Evolutionary conservation across 805 yeast species (phyloP).

Genomic region (Monosporozyma unispora): DNA sequence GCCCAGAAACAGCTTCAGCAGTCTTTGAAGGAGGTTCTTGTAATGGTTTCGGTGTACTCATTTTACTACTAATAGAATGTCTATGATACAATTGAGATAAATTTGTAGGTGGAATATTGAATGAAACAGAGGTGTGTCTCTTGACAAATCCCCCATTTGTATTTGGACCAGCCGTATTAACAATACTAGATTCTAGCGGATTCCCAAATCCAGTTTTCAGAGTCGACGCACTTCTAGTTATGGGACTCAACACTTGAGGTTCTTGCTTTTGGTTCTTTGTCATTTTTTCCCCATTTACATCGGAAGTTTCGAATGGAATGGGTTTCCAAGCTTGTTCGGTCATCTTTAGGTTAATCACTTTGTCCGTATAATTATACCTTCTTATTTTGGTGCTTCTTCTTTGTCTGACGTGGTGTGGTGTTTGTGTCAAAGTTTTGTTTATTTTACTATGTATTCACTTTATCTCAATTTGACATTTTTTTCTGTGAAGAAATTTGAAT

Average conservation of each 20-base stretch:
- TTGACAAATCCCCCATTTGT: background rate
- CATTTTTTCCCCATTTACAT: background rate
- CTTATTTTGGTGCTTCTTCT: background rate
- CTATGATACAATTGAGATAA: conserved; percentile 31
- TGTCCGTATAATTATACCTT: background rate
- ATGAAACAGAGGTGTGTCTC: conserved; percentile 3
- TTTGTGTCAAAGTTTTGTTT: background rate
- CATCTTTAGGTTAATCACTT: background rate
- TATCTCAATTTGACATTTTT: too few species aligned
- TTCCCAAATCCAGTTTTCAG: background rate
- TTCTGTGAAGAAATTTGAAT: too few species aligned
- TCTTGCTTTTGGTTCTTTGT: background rate
- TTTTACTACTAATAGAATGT: conserved; percentile 49
- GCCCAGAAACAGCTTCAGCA: too few species aligned
- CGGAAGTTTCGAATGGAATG: background rate
- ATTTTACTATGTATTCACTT: background rate
- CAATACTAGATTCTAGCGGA: background rate
- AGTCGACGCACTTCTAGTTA: background rate
- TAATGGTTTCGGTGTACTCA: conserved; percentile 15
- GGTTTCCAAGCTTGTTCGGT: conserved; percentile 1
- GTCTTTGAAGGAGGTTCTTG: background rate
- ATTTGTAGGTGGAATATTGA: conserved; percentile 17
- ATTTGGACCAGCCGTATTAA: background rate
- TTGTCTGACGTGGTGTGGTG: background rate
- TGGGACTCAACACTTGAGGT: background rate